Evolutionary conservation across 306 rosid species (phyloP).

Genomic region (Cucurbita moschata): DNA sequence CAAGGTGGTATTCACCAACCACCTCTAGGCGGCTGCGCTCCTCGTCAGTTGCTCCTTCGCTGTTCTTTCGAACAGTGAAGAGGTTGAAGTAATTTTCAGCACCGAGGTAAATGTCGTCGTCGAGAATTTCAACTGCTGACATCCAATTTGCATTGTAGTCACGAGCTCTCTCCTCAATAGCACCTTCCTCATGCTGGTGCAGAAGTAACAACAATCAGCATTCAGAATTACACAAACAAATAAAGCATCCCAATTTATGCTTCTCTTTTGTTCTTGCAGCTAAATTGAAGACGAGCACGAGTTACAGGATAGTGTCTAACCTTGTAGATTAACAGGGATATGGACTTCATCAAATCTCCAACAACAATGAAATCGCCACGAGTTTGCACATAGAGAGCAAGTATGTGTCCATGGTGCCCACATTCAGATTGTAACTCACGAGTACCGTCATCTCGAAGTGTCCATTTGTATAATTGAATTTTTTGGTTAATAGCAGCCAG

Average conservation of each 20-base stretch:
- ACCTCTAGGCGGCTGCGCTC: slow-evolving; percentile 89
- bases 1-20: slow-evolving; percentile 86
- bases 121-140: slow-evolving; percentile 95
- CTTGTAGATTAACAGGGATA: slow-evolving; percentile 87
- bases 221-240: not conserved
- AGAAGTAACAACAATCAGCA: not conserved
- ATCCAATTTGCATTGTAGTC: slow-evolving; percentile 96
- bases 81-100: slow-evolving; percentile 63
- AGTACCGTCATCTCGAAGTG: slow-evolving; percentile 88
- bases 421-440: slow-evolving; percentile 95
- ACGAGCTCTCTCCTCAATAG: slow-evolving; percentile 95
- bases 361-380: slow-evolving; percentile 97
- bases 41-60: slow-evolving; percentile 92
- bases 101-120: slow-evolving; percentile 82
- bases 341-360: slow-evolving; percentile 95
- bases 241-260: not conserved
- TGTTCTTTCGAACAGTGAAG: slow-evolving; percentile 42
- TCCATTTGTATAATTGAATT: slow-evolving; percentile 96
- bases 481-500: slow-evolving; percentile 98
- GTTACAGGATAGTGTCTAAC: slow-evolving; percentile 18
- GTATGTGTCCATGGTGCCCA: slow-evolving; percentile 97
- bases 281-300: not conserved
- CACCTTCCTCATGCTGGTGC: slow-evolving; percentile 88
- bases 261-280: not conserved
- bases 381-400: slow-evolving; percentile 93